Evolutionary conservation across 257 asterid genomes (phyloP), one percentile per base, ranked within the genome.

Genomic region (Voacanga thouarsii): DNA sequence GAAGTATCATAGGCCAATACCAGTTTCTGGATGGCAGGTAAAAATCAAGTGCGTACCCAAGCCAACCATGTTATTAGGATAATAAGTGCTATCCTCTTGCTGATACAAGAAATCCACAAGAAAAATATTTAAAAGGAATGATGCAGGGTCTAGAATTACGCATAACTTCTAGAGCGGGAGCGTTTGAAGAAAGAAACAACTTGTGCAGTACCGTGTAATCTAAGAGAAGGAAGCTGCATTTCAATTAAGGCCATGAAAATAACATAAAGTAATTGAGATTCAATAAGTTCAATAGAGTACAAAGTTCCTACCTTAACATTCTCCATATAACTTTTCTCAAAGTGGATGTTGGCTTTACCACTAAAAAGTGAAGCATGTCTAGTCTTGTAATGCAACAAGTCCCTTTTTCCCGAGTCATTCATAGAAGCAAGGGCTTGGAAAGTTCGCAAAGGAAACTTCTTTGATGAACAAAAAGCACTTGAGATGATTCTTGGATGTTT

Each of bases 401-500:
- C 83, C 49, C 83, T 82, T 60, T 89, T 89, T 74, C 84, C 86
- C 7, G 85, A 75, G 77, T 87, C 90, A 80, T 81, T 83, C 47
- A 81, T 69, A 39, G 89, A 72, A 84, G 89, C 80, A 78, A 84
- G 84, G 79, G 89, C 84, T 79, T 87, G 89, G 61, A 89, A 83
- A 55, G 88, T 85, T 55, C 86, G 84, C 66, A 89, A 79, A 59
- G 91, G 91, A 76, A 87, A 89, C 69, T 85, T 85, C 79, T 83
- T 86, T 43, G 93, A 86, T 11, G 91, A 89, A 82, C 93, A 89
- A 77, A 89, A 89, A 49, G 90, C 84, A 75, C 90, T 87, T 63
- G 91, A 85, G 74, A 89, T 89, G 72, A 89, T 83, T 77, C 91
- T 87, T n/a, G 93, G 93, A 66, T 89, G 93, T 77, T 83, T 89